phyloP scores from a whole-genome alignment of 768 basidiomycete genomes.

The Phanerochaete sordida region DNA sequence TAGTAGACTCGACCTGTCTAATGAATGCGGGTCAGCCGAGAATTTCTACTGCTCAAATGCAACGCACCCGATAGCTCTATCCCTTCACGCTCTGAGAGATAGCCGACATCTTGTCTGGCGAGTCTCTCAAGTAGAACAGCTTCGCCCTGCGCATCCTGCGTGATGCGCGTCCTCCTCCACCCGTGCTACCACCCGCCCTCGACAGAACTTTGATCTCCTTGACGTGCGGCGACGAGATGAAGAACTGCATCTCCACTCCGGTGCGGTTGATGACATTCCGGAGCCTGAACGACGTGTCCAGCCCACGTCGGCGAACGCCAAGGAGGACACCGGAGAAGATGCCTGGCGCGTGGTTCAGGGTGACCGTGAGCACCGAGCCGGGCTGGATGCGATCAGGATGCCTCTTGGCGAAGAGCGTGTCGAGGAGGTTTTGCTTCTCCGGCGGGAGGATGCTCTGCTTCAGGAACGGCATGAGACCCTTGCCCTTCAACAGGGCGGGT shows the following conservation, averaged over 20 bases:
- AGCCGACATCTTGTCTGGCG: conserved; percentile 81
- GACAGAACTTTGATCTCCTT: conserved; percentile 82
- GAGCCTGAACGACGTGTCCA: conserved; percentile 84
- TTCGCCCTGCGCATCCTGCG: conserved; percentile 74
- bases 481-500: conserved; percentile 55
- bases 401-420: conserved; percentile 65
- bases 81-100: conserved; percentile 50
- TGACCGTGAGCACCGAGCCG: conserved; percentile 85
- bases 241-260: conserved; percentile 93
- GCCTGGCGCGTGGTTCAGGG: conserved; percentile 72
- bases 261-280: conserved; percentile 89
- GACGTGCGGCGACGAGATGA: conserved; percentile 79
- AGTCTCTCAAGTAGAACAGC: conserved; percentile 77
- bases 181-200: conserved; percentile 36
- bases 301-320: conserved; percentile 75
- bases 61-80: neutral
- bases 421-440: conserved; percentile 67
- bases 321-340: conserved; percentile 89
- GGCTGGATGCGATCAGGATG: conserved; percentile 67
- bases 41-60: no score
- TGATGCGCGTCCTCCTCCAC: conserved; percentile 36
- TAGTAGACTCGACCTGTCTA: no score
- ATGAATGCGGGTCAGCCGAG: no score
- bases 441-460: conserved; percentile 59
- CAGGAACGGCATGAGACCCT: conserved; percentile 77